A percentile compares a stretch with the other conserved stretches of the same genome.
These are phyloP conservation scores for Penicillium psychrosexuale DNA, from an alignment of 2,329 filamentous ascomycete species.

Conservation along the genomic window DNA sequence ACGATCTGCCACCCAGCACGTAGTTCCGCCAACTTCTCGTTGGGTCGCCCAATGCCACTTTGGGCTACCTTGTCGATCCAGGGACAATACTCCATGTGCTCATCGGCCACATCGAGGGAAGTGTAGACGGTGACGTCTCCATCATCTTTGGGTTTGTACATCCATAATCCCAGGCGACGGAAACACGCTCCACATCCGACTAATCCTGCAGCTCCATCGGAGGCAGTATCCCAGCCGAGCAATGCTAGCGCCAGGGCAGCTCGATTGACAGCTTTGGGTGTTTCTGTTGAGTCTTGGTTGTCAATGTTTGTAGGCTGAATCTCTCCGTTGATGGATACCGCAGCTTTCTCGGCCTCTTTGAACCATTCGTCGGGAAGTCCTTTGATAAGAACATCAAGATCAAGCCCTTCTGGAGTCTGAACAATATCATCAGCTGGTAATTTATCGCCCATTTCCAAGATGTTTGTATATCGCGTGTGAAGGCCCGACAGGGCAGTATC, in stretches of 20 bases:
- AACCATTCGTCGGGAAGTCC: slow-evolving; percentile 31
- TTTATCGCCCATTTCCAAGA: slow-evolving; percentile 40
- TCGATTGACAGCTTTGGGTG: slow-evolving; percentile 48
- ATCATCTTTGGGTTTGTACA: slow-evolving; percentile 76
- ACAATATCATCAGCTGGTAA: slow-evolving; percentile 33
- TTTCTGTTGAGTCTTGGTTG: slow-evolving; percentile 2
- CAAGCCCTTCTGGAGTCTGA: slow-evolving; percentile 31
- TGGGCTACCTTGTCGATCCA: slow-evolving; percentile 69
- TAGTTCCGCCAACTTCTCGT: slow-evolving; percentile 32
- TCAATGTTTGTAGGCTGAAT: not conserved
- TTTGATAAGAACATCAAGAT: slow-evolving; percentile 31
- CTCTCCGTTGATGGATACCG: not conserved
- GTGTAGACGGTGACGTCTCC: slow-evolving; percentile 36
- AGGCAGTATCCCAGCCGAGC: slow-evolving; percentile 67
- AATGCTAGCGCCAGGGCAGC: slow-evolving; percentile 67
- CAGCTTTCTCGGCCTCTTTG: not conserved
- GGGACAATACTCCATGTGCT: slow-evolving; percentile 81
- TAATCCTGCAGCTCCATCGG: slow-evolving; percentile 53
- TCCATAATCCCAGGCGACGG: slow-evolving; percentile 85
- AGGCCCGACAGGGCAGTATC: slow-evolving; percentile 57
- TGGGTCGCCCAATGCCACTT: slow-evolving; percentile 41
- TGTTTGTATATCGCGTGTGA: slow-evolving; percentile 61
- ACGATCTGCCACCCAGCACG: slow-evolving; percentile 49
- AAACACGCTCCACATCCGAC: slow-evolving; percentile 83
- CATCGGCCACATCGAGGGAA: slow-evolving; percentile 64